Conservation (phyloP, 352 stramenopile species). For the Pseudoperonospora humuli region DNA sequence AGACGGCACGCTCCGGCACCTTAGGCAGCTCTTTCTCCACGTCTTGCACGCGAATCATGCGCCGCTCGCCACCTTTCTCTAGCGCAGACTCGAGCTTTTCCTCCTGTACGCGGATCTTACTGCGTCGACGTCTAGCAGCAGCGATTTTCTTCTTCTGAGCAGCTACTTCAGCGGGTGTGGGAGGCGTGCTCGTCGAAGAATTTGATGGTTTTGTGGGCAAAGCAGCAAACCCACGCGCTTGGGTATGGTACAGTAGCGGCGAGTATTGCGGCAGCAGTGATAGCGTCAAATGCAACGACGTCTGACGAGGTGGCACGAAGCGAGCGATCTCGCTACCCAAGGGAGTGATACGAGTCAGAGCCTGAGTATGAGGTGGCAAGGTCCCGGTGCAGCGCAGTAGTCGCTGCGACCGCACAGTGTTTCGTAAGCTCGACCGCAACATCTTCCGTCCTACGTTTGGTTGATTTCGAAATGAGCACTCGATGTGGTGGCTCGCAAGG, state of each 20-base stretch:
- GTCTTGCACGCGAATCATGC: slow-evolving; percentile 71
- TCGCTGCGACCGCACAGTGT: slow-evolving; percentile 28
- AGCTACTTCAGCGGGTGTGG: slow-evolving; percentile 34
- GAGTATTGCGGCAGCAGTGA: slow-evolving; percentile 16
- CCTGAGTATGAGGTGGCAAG: slow-evolving; percentile 6
- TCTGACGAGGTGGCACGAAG: background rate
- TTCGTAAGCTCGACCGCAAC: slow-evolving; percentile 38
- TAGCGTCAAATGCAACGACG: slow-evolving; percentile 9
- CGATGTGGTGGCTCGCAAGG: slow-evolving; percentile 16
- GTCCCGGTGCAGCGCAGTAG: slow-evolving; percentile 17
- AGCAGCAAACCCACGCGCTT: slow-evolving; percentile 38
- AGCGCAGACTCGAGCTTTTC: slow-evolving; percentile 70
- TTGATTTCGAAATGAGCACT: slow-evolving; percentile 9
- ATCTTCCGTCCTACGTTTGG: slow-evolving; percentile 16
- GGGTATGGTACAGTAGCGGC: slow-evolving; percentile 10
- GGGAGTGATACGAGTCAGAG: background rate
- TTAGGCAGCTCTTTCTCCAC: slow-evolving; percentile 73
- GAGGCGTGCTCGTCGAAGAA: background rate
- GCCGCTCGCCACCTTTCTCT: slow-evolving; percentile 70
- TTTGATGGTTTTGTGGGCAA: slow-evolving; percentile 29
- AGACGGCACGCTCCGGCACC: slow-evolving; percentile 55
- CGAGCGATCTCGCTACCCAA: slow-evolving; percentile 14
- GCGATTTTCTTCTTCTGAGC: slow-evolving; percentile 76
- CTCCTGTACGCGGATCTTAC: slow-evolving; percentile 77
- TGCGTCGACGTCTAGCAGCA: slow-evolving; percentile 52